Conservation (phyloP, 2,329 filamentous ascomycete species). For the Monilinia aucupariae region DNA sequence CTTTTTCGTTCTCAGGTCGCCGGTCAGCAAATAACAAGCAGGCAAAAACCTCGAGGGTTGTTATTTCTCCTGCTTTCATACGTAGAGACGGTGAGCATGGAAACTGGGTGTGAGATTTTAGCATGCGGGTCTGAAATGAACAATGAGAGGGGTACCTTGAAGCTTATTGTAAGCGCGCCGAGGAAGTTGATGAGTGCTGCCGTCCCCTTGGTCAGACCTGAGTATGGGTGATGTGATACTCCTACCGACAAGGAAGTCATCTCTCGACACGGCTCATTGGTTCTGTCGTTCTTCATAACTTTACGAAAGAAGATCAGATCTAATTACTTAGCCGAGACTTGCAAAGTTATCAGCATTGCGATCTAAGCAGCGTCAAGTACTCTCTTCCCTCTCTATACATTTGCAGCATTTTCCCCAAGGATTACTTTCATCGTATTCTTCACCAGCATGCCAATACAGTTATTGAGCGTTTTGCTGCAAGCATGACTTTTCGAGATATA, state of each 20-base stretch:
- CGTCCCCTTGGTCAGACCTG: not conserved
- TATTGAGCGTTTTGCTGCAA: not conserved
- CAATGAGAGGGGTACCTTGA: conserved; percentile 6
- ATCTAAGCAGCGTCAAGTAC: not conserved
- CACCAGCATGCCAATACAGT: not conserved
- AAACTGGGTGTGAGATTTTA: conserved; percentile 11
- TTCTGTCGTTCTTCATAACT: not conserved
- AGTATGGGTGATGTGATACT: conserved; percentile 3
- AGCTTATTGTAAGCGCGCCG: not conserved
- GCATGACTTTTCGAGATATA: not conserved
- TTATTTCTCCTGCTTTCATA: not conserved
- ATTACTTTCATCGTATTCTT: not conserved
- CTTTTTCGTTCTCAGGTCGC: not conserved
- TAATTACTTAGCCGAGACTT: not conserved
- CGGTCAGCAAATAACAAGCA: not conserved
- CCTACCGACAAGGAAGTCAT: not conserved
- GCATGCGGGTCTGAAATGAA: not conserved
- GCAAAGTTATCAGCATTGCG: not conserved
- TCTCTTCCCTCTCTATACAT: not conserved
- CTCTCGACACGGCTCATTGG: not conserved
- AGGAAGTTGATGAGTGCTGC: not conserved
- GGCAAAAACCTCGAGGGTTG: conserved; percentile 1
- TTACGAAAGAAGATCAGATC: not conserved
- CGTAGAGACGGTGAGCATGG: not conserved
- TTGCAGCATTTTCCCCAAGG: not conserved